Percentiles rank a stretch among this genome's conserved stretches.
Evolutionary conservation across 2,329 filamentous ascomycete species (phyloP).

Genomic region (Ceratocystis smalleyi): DNA sequence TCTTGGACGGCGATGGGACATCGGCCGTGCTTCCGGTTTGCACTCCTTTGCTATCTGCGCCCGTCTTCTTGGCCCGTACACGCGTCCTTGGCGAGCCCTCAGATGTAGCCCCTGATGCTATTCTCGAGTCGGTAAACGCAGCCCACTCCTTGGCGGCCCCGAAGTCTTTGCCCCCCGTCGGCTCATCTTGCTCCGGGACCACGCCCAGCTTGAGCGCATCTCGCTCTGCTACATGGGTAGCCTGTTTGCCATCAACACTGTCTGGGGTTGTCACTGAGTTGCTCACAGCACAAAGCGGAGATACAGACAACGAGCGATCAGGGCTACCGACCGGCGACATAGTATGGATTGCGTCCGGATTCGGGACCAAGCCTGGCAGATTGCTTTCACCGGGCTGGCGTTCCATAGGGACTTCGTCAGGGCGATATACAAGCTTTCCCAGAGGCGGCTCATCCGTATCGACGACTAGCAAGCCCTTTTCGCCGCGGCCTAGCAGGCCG

Average conservation of each 20-base stretch:
- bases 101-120: background rate
- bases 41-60: background rate
- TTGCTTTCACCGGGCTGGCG: background rate
- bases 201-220: constrained; percentile 10
- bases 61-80: background rate
- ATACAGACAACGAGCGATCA: background rate
- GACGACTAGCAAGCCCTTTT: constrained; percentile 52
- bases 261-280: background rate
- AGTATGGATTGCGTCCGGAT: constrained; percentile 1
- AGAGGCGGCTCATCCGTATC: constrained; percentile 38
- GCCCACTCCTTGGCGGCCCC: constrained; percentile 9
- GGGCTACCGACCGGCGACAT: constrained; percentile 2
- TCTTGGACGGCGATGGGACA: background rate
- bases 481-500: constrained; percentile 53
- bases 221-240: background rate
- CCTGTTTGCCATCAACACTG: background rate
- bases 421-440: constrained; percentile 29
- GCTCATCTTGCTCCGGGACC: constrained; percentile 15
- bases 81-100: background rate
- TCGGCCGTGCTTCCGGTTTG: background rate
- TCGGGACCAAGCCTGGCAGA: constrained; percentile 13
- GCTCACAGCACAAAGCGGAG: background rate
- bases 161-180: constrained; percentile 8
- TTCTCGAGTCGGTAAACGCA: background rate
- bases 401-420: constrained; percentile 1